A percentile compares a stretch with the other conserved stretches of the same genome.
Evolutionary conservation across 176 grass and related monocot genomes (phyloP).

Genomic region (Stipa capillata): DNA sequence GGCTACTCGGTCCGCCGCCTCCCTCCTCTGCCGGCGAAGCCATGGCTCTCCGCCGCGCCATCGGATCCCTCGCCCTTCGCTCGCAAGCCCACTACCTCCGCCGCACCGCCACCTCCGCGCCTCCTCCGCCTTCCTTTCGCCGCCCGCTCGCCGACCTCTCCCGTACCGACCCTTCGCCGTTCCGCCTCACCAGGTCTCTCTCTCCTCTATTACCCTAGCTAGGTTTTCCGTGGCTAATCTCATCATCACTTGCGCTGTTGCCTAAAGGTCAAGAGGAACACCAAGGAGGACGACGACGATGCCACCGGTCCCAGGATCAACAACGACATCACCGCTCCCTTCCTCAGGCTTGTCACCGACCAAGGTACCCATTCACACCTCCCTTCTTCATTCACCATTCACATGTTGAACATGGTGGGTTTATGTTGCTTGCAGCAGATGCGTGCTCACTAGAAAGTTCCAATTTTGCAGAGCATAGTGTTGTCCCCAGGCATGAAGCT

Average conservation of each 20-base stretch:
- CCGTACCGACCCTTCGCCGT: slow-evolving; percentile 24
- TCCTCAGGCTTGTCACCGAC: slow-evolving; percentile 29
- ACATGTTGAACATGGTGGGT: background rate
- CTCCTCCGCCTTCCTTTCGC: background rate
- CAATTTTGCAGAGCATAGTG: slow-evolving; percentile 6
- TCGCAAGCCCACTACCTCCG: slow-evolving; percentile 10
- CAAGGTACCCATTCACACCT: background rate
- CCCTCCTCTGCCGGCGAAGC: background rate
- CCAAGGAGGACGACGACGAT: slow-evolving; percentile 6
- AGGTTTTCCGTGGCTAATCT: background rate
- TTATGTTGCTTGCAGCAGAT: background rate
- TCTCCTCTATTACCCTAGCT: background rate
- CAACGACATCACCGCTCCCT: slow-evolving; percentile 31
- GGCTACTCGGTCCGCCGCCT: background rate
- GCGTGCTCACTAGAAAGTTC: background rate
- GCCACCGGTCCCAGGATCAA: slow-evolving; percentile 1
- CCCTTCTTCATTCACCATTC: background rate
- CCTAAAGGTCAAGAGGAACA: slow-evolving; percentile 1
- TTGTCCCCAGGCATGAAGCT: slow-evolving; percentile 40
- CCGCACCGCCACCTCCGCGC: background rate
- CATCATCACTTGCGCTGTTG: background rate
- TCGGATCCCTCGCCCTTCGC: slow-evolving; percentile 11
- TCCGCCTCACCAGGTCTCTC: slow-evolving; percentile 4
- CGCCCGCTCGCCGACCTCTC: background rate
- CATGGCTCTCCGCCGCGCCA: slow-evolving; percentile 29